Evolutionary conservation across 2,329 filamentous ascomycete species (phyloP), one percentile per base, ranked within the genome.

Genomic region (Phaeosphaeriaceae sp.): DNA sequence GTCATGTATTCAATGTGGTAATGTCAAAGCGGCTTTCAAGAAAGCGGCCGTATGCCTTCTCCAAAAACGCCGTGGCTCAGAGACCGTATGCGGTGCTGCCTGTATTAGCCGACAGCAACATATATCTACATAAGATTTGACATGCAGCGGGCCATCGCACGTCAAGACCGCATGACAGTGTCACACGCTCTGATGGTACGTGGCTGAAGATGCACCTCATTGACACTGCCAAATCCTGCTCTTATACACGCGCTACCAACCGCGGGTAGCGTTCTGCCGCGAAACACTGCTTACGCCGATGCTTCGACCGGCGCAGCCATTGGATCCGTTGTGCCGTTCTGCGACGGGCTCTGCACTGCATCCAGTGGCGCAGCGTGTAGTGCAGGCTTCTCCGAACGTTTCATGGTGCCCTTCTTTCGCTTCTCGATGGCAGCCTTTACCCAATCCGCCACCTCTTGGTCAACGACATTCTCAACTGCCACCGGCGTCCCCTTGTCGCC

Each of bases 311-410:
- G 55, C 9, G 64, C 51, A 43, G 70, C 64, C 15, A 58, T 59
- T 7, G 43, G 19, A 11, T 71, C 69, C 13, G 73, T 46, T 4
- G 65, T 65, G 42, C 65, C 69, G 23, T 69, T 72, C 17, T 66
- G 65, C 19, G 68, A 67, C 47, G 78, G 78, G 54, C 75, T 79
- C 22, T 73, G 68, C 35, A 94, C 86, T 13, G 86, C 87, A 76
- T 97, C 92, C 47, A 98, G 79, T 1, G 94, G 92, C 23, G 92
- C 94, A 5, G 92, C 89, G 76, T 98, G 95, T 62, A 98, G 80
- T 2, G 95, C 94, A 17, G 95, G 95, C 72, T 91, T 92, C 50
- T 84, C 83, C 11, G 61, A 65, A 7, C 66, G 67, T 58, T 75
- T 77, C 73, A 81, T 85, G 48, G 80, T 81, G 17, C 87, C 91